Evolutionary conservation across 1,284 basidiomycete genomes (phyloP).

Genomic region (Meira nashicola): DNA sequence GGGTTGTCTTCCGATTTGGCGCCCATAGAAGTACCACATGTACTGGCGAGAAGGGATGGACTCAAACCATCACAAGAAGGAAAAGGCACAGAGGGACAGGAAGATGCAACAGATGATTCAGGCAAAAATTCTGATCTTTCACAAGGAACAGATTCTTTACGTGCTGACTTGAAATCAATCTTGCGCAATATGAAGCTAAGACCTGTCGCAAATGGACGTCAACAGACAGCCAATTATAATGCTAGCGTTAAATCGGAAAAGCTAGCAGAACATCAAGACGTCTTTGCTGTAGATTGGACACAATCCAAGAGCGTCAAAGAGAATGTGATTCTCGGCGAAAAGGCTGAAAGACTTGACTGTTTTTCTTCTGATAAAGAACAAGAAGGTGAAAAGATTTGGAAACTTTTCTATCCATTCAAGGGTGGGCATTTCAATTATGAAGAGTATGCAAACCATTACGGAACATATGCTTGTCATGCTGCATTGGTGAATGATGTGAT

Average conservation of each 20-base stretch:
- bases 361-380: conserved; percentile 16
- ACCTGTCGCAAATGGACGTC: conserved; percentile 43
- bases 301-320: conserved; percentile 21
- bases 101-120: conserved; percentile 6
- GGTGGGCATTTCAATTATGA: conserved; percentile 42
- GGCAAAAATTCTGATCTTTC: conserved; percentile 17
- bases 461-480: conserved; percentile 30
- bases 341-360: conserved; percentile 41
- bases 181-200: conserved; percentile 51
- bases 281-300: conserved; percentile 47
- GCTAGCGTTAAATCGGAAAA: conserved; percentile 35
- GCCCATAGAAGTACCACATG: conserved; percentile 69
- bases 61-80: conserved; percentile 27
- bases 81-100: conserved; percentile 5
- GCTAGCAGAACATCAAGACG: conserved; percentile 48
- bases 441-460: conserved; percentile 40
- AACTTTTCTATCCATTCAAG: conserved; percentile 45
- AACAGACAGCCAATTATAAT: conserved; percentile 48
- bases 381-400: conserved; percentile 26
- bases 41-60: conserved; percentile 62
- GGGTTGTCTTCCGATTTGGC: conserved; percentile 83
- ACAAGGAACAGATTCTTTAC: conserved; percentile 38
- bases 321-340: conserved; percentile 42
- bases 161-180: conserved; percentile 47
- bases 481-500: conserved; percentile 43